Percentiles rank a stretch among this genome's conserved stretches.
phyloP scores from a whole-genome alignment of 805 yeast genomes.

The Komagataella ulmi region DNA sequence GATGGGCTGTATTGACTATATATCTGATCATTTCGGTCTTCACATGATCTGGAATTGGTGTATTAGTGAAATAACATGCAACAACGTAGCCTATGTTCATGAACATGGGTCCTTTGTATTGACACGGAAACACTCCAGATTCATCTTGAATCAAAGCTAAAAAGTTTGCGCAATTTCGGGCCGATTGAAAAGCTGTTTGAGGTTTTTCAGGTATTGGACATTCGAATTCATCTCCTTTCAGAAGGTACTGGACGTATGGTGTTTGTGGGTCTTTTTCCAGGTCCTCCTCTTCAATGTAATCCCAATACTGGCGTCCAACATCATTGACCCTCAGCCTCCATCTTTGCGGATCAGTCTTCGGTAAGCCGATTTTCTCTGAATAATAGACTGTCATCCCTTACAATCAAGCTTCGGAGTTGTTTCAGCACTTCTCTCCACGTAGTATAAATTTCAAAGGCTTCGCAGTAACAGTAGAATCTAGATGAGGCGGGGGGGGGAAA shows the following conservation, averaged over 20 bases:
- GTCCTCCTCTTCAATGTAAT: constrained; percentile 33
- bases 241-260: constrained; percentile 39
- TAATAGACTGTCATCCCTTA: constrained; percentile 15
- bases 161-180: constrained; percentile 63
- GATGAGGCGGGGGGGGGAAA: too few relatives aligned
- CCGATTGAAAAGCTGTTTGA: constrained; percentile 33
- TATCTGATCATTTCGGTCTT: constrained; percentile 68
- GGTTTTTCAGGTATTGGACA: constrained; percentile 14
- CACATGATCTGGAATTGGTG: constrained; percentile 54
- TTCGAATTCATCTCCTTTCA: constrained; percentile 21
- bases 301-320: constrained; percentile 78
- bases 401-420: neutral
- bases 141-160: constrained; percentile 59
- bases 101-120: constrained; percentile 97
- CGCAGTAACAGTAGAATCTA: too few relatives aligned
- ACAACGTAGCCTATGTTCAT: constrained; percentile 84
- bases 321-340: constrained; percentile 70
- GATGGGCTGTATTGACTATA: constrained; percentile 84
- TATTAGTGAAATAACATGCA: constrained; percentile 55
- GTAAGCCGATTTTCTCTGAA: constrained; percentile 61
- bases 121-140: constrained; percentile 83
- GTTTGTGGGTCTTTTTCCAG: constrained; percentile 33
- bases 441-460: too few relatives aligned
- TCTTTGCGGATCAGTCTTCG: constrained; percentile 48
- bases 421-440: too few relatives aligned